These are phyloP conservation scores for Dichomitus squalens DNA, from an alignment of 1,284 basidiomycete genomes.

Conservation along the genomic window DNA sequence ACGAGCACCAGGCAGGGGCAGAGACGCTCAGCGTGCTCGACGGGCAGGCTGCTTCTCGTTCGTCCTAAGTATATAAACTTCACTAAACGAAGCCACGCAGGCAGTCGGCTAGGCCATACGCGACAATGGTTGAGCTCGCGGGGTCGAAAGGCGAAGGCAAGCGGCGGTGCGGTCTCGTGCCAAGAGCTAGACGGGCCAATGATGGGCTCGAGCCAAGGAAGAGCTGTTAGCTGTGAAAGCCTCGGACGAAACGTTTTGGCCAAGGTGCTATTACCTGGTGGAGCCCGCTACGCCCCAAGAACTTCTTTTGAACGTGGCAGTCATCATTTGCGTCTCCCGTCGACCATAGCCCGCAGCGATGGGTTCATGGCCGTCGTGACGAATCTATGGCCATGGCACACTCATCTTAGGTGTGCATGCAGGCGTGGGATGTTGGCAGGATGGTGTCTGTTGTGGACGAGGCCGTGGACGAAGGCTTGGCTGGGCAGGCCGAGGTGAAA, in stretches of 20 bases:
- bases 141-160: neutral
- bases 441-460: neutral
- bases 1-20: conserved; percentile 18
- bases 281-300: neutral
- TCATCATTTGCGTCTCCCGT: no score
- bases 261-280: neutral
- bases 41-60: conserved; percentile 1
- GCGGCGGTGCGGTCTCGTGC: conserved; percentile 5
- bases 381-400: no score
- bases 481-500: neutral
- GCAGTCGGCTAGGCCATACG: conserved; percentile 1
- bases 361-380: no score
- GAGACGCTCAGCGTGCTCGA: conserved; percentile 23
- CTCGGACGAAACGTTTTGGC: neutral
- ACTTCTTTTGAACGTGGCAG: neutral
- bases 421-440: neutral
- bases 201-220: conserved; percentile 4
- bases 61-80: conserved; percentile 8
- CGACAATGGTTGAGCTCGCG: neutral
- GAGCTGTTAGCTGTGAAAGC: neutral
- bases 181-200: conserved; percentile 10
- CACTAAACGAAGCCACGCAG: conserved; percentile 5
- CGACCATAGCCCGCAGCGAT: no score
- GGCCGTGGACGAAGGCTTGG: neutral
- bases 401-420: no score